Evolutionary conservation across 306 rosid genomes (phyloP), one percentile per base, ranked within the genome.

Genomic region (Trifolium fragiferum): DNA sequence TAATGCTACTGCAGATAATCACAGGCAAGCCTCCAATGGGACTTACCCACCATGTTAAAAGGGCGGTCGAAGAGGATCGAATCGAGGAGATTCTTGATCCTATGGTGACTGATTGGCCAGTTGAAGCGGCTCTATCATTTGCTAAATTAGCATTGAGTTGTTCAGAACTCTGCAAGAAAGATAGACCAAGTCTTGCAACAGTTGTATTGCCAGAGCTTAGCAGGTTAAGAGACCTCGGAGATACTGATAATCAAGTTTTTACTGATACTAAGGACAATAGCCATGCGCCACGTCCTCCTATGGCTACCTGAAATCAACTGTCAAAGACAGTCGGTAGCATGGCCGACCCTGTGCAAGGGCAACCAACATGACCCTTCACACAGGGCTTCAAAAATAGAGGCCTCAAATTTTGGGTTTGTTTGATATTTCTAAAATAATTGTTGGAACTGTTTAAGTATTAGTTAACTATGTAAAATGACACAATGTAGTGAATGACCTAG

Each of bases 1-100:
- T 95, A 60, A 47, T 92, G 88, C 87, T 95, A 4, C 85, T 95
- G 61, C 99, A 95, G 82, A 81, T 95, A 27, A 79, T 95, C 84
- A 95, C 99, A 65, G 97, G 92, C 79, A 95, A 62, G 84, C 89
- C 96, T 51, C 92, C 99, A 0, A 95, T 95, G 97, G 99, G 90
- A 13, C 84, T 95, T 58, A 23, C 96, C 19, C 97, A 95, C 86
- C 93, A 85, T 18, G 97, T 95, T 65, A 85, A 30, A 49, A 89
- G 70, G 87, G 90, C 99, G 53, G 82, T 92, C 46, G 93, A 89
- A 41, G 86, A 80, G 65, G 92, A 73, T 14, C 82, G 4, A 64
- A 80, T 95, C 50, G 49, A 55, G 2, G 96, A 92, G 67, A 61
- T 90, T 81, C 85, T 95, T 62, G 98, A 95, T 66, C 96, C 92